These are phyloP conservation scores for Rauvolfia tetraphylla DNA, from an alignment of 257 asterid genomes.

Conservation along the genomic window DNA sequence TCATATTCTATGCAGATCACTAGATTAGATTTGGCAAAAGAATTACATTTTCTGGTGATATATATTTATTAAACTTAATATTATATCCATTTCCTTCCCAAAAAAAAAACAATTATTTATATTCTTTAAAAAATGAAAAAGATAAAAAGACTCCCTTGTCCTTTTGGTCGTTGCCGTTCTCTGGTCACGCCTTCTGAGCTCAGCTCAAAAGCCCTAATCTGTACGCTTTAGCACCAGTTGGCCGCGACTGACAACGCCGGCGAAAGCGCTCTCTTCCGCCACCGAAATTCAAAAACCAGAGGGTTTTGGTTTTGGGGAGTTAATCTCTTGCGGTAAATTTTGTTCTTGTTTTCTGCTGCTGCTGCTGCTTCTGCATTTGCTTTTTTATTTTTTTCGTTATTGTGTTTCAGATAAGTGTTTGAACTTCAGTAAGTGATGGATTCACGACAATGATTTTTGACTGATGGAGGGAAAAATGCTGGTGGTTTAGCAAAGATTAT, in stretches of 20 bases:
- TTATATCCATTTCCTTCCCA: no score
- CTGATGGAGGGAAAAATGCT: not conserved
- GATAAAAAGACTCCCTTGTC: no score
- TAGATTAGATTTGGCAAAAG: no score
- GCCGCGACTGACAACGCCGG: conserved; percentile 1
- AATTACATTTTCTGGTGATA: no score
- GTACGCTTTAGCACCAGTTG: not conserved
- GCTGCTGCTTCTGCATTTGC: not conserved
- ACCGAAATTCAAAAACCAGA: not conserved
- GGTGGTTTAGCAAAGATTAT: not conserved
- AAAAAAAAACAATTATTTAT: no score
- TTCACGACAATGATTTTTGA: not conserved
- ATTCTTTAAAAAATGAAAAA: no score
- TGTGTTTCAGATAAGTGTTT: not conserved
- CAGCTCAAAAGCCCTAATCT: not conserved
- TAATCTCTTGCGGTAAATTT: not conserved
- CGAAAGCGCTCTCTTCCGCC: not conserved
- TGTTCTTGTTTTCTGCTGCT: not conserved
- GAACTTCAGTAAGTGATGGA: not conserved
- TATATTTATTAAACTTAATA: no score
- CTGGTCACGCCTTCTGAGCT: no score
- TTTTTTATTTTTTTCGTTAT: not conserved
- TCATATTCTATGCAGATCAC: no score
- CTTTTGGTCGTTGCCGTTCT: no score
- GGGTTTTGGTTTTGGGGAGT: no score